Percentiles rank a stretch among this genome's conserved stretches.
Evolutionary conservation across 768 basidiomycete species (phyloP).

Genomic region (Daedaleopsis sinensis): DNA sequence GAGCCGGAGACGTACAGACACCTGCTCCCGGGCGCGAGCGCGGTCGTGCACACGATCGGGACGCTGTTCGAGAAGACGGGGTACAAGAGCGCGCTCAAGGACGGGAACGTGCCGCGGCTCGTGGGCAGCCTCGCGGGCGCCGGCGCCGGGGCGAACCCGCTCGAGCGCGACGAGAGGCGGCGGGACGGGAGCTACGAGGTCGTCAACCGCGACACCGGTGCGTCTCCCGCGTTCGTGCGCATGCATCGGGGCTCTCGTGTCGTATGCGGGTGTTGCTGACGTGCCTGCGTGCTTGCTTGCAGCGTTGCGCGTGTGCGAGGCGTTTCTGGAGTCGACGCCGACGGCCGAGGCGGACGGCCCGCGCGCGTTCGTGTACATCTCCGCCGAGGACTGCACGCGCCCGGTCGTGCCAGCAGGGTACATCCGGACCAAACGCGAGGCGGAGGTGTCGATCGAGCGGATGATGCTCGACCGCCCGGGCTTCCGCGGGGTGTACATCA

Average conservation of each 20-base stretch:
- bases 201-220: constrained; percentile 91
- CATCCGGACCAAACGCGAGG: constrained; percentile 92
- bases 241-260: constrained; percentile 1
- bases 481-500: constrained; percentile 79
- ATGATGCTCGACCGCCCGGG: constrained; percentile 46
- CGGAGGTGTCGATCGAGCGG: constrained; percentile 69
- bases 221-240: constrained; percentile 28
- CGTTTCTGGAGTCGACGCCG: constrained; percentile 57
- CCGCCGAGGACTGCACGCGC: constrained; percentile 91
- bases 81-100: constrained; percentile 78
- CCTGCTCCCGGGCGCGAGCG: constrained; percentile 65
- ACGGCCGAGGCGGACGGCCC: constrained; percentile 31
- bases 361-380: constrained; percentile 90
- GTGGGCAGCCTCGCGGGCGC: constrained; percentile 47
- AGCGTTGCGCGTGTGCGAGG: constrained; percentile 80
- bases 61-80: constrained; percentile 78
- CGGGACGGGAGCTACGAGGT: constrained; percentile 64
- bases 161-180: constrained; percentile 43
- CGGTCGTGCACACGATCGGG: constrained; percentile 93
- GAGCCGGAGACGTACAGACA: constrained; percentile 71
- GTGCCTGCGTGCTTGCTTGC: too few relatives aligned
- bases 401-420: constrained; percentile 86
- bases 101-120: constrained; percentile 57
- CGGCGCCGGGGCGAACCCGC: constrained; percentile 50
- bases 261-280: too few relatives aligned